These are phyloP conservation scores for Lachnellula cervina DNA, from an alignment of 2,329 filamentous ascomycete genomes.

Conservation along the genomic window DNA sequence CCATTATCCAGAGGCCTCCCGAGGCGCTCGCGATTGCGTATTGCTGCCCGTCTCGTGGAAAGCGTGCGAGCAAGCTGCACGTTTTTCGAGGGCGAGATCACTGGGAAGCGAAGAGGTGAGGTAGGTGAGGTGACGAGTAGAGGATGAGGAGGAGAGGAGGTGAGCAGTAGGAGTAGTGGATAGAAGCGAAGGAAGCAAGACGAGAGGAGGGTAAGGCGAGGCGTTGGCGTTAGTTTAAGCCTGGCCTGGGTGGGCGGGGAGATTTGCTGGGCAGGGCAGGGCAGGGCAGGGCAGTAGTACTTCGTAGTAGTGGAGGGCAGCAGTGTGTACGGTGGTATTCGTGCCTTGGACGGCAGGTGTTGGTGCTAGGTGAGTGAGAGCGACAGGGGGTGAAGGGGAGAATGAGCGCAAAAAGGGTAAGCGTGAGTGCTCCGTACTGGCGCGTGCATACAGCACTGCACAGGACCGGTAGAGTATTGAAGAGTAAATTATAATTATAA, in stretches of 20 bases:
- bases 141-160: background rate
- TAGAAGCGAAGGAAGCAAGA: background rate
- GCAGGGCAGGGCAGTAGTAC: background rate
- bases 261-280: background rate
- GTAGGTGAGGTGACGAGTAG: background rate
- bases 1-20: slow-evolving; percentile 31
- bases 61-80: slow-evolving; percentile 21
- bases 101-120: slow-evolving; percentile 1
- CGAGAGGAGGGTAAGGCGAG: background rate
- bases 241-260: background rate
- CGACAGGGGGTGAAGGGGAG: background rate
- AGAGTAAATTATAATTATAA: background rate
- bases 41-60: slow-evolving; percentile 10
- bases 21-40: slow-evolving; percentile 23
- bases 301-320: too few species aligned
- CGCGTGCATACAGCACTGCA: background rate
- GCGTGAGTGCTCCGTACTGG: background rate
- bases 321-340: background rate
- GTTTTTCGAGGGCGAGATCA: slow-evolving; percentile 8
- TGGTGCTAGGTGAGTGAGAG: background rate
- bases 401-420: background rate
- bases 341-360: background rate
- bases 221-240: background rate
- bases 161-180: background rate
- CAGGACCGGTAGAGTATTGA: too few species aligned